Evolutionary conservation across 2,329 filamentous ascomycete genomes (phyloP).

Genomic region (Ceratocystis ficicola): DNA sequence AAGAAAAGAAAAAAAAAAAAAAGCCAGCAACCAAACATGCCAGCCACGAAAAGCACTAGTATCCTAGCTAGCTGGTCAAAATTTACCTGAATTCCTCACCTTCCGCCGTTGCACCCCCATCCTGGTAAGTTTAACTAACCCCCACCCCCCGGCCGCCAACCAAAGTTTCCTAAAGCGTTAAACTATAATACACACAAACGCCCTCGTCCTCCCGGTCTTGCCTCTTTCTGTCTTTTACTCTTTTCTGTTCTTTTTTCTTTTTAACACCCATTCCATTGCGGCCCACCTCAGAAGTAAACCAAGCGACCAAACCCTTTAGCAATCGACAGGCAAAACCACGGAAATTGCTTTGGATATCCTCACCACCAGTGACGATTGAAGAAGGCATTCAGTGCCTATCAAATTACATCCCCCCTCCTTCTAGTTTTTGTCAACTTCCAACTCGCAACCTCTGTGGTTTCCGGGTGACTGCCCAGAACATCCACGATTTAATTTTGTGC

Average conservation of each 20-base stretch:
- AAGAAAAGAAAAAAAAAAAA: too few relatives aligned
- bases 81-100: slow-evolving; percentile 12
- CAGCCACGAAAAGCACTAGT: slow-evolving; percentile 15
- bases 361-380: slow-evolving; percentile 3
- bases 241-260: slow-evolving; percentile 17
- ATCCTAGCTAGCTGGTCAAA: slow-evolving; percentile 14
- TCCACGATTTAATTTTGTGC: slow-evolving; percentile 3
- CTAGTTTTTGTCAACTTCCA: slow-evolving; percentile 8
- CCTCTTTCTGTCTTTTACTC: slow-evolving; percentile 21
- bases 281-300: neutral
- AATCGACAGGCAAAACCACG: slow-evolving; percentile 4
- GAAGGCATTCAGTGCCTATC: neutral
- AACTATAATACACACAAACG: slow-evolving; percentile 18
- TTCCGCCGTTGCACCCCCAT: slow-evolving; percentile 11
- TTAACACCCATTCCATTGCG: neutral
- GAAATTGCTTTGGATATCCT: neutral
- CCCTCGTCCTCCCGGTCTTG: slow-evolving; percentile 20
- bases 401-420: neutral
- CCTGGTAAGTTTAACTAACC: neutral
- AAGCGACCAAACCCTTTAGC: neutral
- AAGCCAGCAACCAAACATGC: neutral
- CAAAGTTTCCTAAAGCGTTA: slow-evolving; percentile 1
- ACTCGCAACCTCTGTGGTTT: slow-evolving; percentile 7
- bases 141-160: slow-evolving; percentile 5
- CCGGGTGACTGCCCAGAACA: neutral